Evolutionary conservation across 2,329 filamentous ascomycete species (phyloP).

Genomic region (Rhexocercosporidium sp.): DNA sequence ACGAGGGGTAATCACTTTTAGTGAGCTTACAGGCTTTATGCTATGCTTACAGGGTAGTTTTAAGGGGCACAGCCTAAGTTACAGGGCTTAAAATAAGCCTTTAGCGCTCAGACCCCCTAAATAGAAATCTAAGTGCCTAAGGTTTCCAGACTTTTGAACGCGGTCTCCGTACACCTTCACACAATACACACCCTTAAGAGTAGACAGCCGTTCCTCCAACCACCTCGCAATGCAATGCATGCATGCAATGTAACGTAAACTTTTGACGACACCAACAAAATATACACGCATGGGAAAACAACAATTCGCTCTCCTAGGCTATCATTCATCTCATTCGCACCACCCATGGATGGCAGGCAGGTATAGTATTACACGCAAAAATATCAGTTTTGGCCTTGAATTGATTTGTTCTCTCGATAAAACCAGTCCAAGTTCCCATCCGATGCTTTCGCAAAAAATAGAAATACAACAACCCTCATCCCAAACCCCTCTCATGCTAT

Average conservation of each 20-base stretch:
- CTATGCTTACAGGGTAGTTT: too few species aligned
- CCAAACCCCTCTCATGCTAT: not conserved
- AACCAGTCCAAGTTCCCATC: not conserved
- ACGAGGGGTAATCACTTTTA: too few species aligned
- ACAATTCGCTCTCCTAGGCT: not conserved
- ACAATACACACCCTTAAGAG: not conserved
- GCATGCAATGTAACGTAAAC: not conserved
- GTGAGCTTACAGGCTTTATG: too few species aligned
- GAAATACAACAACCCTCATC: not conserved
- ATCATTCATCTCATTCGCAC: not conserved
- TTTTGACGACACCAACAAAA: not conserved
- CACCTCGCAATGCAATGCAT: slow-evolving; percentile 3
- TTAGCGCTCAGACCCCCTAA: too few species aligned
- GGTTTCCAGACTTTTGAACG: too few species aligned
- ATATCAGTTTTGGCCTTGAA: not conserved
- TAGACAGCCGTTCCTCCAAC: not conserved
- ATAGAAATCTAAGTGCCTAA: too few species aligned
- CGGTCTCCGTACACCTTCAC: too few species aligned
- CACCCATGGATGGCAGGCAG: too few species aligned
- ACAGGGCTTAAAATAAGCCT: too few species aligned
- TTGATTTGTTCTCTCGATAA: slow-evolving; percentile 1
- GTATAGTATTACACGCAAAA: slow-evolving; percentile 7
- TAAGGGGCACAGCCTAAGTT: too few species aligned
- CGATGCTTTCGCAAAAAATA: not conserved
- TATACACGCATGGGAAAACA: slow-evolving; percentile 24